phyloP scores from a whole-genome alignment of 2,329 filamentous ascomycete species.

The Cladophialophora immunda region DNA sequence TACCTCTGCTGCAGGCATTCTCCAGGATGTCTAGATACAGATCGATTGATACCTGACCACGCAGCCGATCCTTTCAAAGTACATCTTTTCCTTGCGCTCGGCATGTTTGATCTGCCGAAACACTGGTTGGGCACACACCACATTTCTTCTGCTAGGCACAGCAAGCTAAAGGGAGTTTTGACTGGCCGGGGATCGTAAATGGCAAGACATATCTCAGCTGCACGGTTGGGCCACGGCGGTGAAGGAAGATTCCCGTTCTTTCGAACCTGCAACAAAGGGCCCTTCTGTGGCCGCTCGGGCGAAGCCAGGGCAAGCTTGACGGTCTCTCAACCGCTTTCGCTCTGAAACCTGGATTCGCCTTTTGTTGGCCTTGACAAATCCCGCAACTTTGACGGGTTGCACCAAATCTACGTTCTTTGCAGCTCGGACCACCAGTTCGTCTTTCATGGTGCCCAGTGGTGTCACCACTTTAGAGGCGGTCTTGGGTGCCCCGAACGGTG shows the following conservation, averaged over 20 bases:
- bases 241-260: conserved; percentile 21
- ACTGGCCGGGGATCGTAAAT: not conserved
- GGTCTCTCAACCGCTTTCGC: conserved; percentile 16
- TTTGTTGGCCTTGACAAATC: conserved; percentile 36
- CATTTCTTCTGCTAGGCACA: not conserved
- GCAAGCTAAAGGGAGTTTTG: not conserved
- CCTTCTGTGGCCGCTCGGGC: not conserved
- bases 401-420: conserved; percentile 29
- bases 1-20: not conserved
- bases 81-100: not conserved
- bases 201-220: not conserved
- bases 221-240: conserved; percentile 7
- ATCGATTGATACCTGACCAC: not conserved
- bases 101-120: not conserved
- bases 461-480: conserved; percentile 20
- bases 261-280: not conserved
- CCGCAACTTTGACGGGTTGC: conserved; percentile 35
- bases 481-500: conserved; percentile 11
- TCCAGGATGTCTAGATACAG: not conserved
- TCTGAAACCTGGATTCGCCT: conserved; percentile 12
- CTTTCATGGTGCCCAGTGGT: conserved; percentile 23
- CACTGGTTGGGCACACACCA: not conserved
- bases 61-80: not conserved
- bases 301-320: conserved; percentile 8
- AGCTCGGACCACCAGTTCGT: conserved; percentile 40